phyloP scores from a whole-genome alignment of 179 eudicot species.

The Heliamphora pulchella region DNA sequence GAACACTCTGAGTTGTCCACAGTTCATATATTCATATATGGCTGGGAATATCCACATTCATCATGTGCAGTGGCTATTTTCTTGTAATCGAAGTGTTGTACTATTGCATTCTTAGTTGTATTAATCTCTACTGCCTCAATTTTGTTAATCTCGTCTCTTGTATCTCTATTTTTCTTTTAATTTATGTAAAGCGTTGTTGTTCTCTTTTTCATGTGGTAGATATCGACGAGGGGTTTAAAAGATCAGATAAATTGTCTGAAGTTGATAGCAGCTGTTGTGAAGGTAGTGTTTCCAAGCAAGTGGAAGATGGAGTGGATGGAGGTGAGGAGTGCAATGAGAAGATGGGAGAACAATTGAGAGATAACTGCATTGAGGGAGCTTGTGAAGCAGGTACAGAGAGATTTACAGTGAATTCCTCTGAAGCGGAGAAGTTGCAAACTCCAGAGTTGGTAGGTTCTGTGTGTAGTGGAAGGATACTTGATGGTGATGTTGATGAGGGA shows the following conservation, averaged over 20 bases:
- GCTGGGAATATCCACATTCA: not conserved
- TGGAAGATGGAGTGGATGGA: conserved; percentile 22
- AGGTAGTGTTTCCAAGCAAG: conserved; percentile 22
- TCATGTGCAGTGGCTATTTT: not conserved
- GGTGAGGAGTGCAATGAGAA: conserved; percentile 7
- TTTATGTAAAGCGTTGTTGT: not conserved
- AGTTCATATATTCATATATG: not conserved
- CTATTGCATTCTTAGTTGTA: not conserved
- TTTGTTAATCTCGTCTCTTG: not conserved
- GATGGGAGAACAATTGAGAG: conserved; percentile 10
- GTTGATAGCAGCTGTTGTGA: conserved; percentile 22
- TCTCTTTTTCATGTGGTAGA: conserved; percentile 11
- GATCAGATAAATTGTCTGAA: conserved; percentile 19
- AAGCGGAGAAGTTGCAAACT: conserved; percentile 19
- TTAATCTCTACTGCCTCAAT: not conserved
- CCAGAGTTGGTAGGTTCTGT: conserved; percentile 18
- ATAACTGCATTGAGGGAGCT: conserved; percentile 8
- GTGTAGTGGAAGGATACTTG: conserved; percentile 17
- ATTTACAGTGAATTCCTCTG: conserved; percentile 13
- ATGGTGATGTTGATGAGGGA: conserved; percentile 20
- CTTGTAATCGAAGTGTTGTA: not conserved
- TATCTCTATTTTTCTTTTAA: not conserved
- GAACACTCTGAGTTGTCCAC: conserved; percentile 2
- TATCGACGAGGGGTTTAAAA: conserved; percentile 14
- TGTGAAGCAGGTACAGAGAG: conserved; percentile 7